Percentiles rank a stretch among this genome's conserved stretches.
Evolutionary conservation across 768 basidiomycete genomes (phyloP).

Genomic region (Auricularia cornea): DNA sequence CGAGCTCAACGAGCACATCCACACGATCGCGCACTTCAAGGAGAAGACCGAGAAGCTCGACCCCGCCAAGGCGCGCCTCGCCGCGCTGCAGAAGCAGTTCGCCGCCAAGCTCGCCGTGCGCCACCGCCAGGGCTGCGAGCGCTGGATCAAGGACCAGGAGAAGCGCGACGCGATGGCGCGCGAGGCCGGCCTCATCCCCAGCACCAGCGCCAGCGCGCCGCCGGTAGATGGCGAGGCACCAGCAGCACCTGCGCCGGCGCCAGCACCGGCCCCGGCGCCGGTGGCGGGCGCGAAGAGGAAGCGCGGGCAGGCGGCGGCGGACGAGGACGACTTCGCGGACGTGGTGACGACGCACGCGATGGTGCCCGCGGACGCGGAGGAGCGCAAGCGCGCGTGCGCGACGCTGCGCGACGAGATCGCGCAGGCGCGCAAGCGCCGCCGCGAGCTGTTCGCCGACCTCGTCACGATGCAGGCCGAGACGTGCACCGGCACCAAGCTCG

Average conservation of each 20-base stretch:
- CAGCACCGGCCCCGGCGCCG: conserved; percentile 34
- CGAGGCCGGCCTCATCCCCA: conserved; percentile 51
- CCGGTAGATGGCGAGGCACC: conserved; percentile 21
- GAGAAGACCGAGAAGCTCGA: conserved; percentile 58
- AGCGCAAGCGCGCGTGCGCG: conserved; percentile 47
- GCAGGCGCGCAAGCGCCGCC: conserved; percentile 59
- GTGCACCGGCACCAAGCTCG: conserved; percentile 83
- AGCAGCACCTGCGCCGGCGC: conserved; percentile 38
- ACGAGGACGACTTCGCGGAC: conserved; percentile 59
- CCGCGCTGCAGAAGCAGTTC: conserved; percentile 57
- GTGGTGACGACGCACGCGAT: conserved; percentile 48
- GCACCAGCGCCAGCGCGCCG: conserved; percentile 33
- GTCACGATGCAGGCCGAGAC: conserved; percentile 81
- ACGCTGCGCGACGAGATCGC: conserved; percentile 54
- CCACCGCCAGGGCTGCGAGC: conserved; percentile 85
- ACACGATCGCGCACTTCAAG: conserved; percentile 62
- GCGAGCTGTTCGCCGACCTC: conserved; percentile 63
- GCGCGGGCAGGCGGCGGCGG: conserved; percentile 24
- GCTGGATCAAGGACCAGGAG: conserved; percentile 85
- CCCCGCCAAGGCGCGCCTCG: conserved; percentile 49
- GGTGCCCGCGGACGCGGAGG: conserved; percentile 50
- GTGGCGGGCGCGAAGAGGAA: conserved; percentile 29
- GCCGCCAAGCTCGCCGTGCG: conserved; percentile 69
- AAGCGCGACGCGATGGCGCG: conserved; percentile 62
- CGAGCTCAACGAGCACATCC: conserved; percentile 81